Percentiles rank a stretch among this genome's conserved stretches.
Conservation (phyloP, 257 asterid genomes). For the Solanum boliviense region DNA sequence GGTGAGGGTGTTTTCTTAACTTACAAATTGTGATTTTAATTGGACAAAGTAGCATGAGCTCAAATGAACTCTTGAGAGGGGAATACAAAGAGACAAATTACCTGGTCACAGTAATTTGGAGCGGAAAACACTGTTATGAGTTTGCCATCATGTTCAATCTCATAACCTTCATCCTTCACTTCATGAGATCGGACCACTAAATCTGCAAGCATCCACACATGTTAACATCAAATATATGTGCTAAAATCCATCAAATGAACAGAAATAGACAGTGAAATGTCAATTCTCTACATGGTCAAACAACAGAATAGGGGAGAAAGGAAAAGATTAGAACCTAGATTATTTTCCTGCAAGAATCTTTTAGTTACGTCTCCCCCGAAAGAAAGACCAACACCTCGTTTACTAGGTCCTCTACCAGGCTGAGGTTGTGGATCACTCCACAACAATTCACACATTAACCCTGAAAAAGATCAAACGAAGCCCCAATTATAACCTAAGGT, state of each 20-base stretch:
- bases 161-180: conserved; percentile 97
- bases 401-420: conserved; percentile 98
- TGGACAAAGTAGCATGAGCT: not conserved
- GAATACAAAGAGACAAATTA: conserved; percentile 16
- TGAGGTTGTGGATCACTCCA: conserved; percentile 99
- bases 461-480: conserved; percentile 25
- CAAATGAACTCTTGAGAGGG: not conserved
- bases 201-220: conserved; percentile 31
- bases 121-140: conserved; percentile 96
- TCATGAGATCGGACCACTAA: conserved; percentile 98
- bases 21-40: not conserved
- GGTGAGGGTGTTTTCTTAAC: not conserved
- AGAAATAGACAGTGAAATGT: not conserved
- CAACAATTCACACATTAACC: conserved; percentile 93
- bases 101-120: conserved; percentile 99
- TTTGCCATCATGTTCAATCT: conserved; percentile 96
- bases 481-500: not conserved
- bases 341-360: conserved; percentile 83
- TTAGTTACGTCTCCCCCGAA: conserved; percentile 88
- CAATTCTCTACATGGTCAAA: not conserved
- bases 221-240: not conserved
- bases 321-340: conserved; percentile 40
- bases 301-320: not conserved
- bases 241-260: not conserved
- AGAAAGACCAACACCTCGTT: conserved; percentile 97